Percentiles rank a stretch among this genome's conserved stretches.
phyloP scores from a whole-genome alignment of 2,329 filamentous ascomycete species.

The Sordariomycetes sp. region DNA sequence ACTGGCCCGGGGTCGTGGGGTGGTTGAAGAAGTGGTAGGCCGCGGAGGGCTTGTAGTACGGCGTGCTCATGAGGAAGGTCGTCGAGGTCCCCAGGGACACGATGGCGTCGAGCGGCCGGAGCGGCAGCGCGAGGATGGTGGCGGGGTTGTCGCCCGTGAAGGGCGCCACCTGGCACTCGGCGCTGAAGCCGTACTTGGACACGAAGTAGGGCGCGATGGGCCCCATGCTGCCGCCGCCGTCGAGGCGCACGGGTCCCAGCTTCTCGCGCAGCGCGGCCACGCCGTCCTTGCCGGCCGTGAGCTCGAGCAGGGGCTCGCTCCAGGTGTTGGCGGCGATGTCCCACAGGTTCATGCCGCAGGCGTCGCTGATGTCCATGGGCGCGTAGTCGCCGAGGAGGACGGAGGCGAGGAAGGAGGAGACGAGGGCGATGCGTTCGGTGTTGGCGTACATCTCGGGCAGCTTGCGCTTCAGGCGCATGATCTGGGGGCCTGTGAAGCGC shows the following conservation, averaged over 20 bases:
- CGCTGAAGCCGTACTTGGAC: conserved; percentile 63
- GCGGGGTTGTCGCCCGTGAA: conserved; percentile 96
- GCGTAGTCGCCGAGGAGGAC: conserved; percentile 77
- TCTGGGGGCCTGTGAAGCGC: conserved; percentile 97
- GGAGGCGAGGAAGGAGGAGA: conserved; percentile 91
- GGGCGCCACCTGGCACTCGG: conserved; percentile 66
- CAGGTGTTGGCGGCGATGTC: conserved; percentile 68
- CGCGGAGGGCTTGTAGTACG: conserved; percentile 80
- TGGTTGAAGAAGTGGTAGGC: conserved; percentile 98
- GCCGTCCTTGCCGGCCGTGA: conserved; percentile 54
- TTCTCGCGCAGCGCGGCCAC: conserved; percentile 58
- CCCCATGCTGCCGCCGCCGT: conserved; percentile 74
- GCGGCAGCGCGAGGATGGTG: conserved; percentile 82
- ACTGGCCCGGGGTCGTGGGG: conserved; percentile 77
- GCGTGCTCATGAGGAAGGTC: conserved; percentile 94
- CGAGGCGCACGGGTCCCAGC: conserved; percentile 68
- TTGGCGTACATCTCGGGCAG: conserved; percentile 71
- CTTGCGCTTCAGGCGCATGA: conserved; percentile 74
- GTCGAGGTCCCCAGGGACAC: conserved; percentile 91
- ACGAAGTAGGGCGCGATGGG: conserved; percentile 70
- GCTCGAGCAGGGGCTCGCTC: conserved; percentile 62
- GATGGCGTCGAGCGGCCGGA: conserved; percentile 83
- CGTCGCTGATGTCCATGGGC: conserved; percentile 87
- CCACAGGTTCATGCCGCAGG: conserved; percentile 95
- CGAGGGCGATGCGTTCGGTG: conserved; percentile 79